Percentiles rank a stretch among this genome's conserved stretches.
These are phyloP conservation scores for Cryptococcus sp. DNA, from an alignment of 1,284 basidiomycete genomes.

Conservation along the genomic window DNA sequence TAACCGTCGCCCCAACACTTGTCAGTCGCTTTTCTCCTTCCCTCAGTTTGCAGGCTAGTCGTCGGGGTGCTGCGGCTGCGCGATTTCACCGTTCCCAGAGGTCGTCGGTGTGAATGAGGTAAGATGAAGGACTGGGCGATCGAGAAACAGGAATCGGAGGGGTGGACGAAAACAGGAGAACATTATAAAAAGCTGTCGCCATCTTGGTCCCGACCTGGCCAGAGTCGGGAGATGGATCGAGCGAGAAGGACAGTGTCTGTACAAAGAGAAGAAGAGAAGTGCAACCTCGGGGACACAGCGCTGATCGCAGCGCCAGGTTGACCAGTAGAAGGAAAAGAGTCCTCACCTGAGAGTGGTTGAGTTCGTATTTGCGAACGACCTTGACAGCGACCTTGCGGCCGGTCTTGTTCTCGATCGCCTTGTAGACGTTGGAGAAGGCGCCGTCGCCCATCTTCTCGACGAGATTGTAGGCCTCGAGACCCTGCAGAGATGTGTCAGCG, in stretches of 20 bases:
- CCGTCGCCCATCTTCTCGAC: conserved; percentile 96
- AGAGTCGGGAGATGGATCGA: conserved; percentile 34
- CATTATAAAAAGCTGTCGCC: conserved; percentile 22
- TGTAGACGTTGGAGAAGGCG: conserved; percentile 98
- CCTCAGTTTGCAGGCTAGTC: background rate
- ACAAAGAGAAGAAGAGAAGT: conserved; percentile 28
- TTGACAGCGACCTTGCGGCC: conserved; percentile 91
- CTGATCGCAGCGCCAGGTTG: background rate
- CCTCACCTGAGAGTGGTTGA: conserved; percentile 93
- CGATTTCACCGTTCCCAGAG: background rate
- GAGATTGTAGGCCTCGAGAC: conserved; percentile 76
- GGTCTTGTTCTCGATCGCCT: conserved; percentile 73
- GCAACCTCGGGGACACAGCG: conserved; percentile 4
- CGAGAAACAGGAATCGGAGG: conserved; percentile 5
- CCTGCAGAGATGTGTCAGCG: conserved; percentile 46
- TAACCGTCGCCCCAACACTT: conserved; percentile 39
- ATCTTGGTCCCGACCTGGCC: conserved; percentile 43
- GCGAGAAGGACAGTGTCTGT: conserved; percentile 23
- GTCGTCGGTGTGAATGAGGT: too few species aligned
- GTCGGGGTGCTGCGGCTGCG: background rate
- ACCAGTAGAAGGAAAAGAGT: conserved; percentile 6
- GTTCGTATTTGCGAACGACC: conserved; percentile 93
- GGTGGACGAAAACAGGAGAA: conserved; percentile 19
- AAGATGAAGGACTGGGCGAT: background rate
- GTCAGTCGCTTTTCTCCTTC: conserved; percentile 2